Conservation (phyloP, 2,329 filamentous ascomycete genomes). For the Chrysosporium keratinophilum region DNA sequence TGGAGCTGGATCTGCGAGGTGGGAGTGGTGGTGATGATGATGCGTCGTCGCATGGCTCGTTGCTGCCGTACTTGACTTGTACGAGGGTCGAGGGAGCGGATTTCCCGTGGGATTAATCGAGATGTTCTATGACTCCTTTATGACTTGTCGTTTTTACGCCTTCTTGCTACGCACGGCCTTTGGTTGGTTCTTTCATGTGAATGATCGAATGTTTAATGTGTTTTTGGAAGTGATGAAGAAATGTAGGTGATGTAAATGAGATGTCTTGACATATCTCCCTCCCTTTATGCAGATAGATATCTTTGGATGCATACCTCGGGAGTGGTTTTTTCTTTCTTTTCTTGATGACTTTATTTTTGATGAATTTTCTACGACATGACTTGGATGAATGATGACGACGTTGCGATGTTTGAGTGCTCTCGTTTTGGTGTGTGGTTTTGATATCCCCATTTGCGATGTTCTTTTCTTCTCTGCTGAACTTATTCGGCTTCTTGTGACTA, state of each 20-base stretch:
- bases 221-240: not conserved
- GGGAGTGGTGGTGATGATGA: slow-evolving; percentile 24
- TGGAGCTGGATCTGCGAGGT: slow-evolving; percentile 63
- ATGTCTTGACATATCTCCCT: not conserved
- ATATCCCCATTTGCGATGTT: slow-evolving; percentile 2
- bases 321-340: not conserved
- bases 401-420: not conserved
- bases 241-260: not conserved
- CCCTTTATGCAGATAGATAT: not conserved
- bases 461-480: not conserved
- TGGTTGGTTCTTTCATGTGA: not conserved
- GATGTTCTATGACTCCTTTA: not conserved
- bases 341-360: not conserved
- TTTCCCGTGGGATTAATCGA: slow-evolving; percentile 49
- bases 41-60: slow-evolving; percentile 24
- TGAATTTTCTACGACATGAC: slow-evolving; percentile 4
- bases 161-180: not conserved
- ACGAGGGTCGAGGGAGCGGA: slow-evolving; percentile 52
- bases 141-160: not conserved
- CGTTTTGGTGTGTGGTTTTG: not conserved
- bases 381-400: not conserved
- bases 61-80: slow-evolving; percentile 54
- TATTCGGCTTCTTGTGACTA: too few relatives aligned
- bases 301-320: not conserved
- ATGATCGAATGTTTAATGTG: not conserved